Conservation (phyloP, 1,284 basidiomycete species). For the Puccinia polysora region DNA sequence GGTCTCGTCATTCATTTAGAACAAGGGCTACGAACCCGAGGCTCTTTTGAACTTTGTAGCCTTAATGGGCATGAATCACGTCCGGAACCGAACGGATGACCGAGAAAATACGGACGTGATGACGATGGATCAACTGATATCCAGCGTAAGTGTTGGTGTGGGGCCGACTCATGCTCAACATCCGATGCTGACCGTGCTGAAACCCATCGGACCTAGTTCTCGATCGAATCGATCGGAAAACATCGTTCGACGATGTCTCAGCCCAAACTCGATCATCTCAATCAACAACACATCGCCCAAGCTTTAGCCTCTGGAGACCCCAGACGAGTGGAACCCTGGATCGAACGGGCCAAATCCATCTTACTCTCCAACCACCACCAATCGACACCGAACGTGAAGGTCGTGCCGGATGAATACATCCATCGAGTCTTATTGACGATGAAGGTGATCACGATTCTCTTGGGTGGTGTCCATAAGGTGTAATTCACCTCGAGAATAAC, state of each 20-base stretch:
- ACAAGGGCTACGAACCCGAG: conserved; percentile 78
- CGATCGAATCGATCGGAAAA: conserved; percentile 66
- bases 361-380: conserved; percentile 18
- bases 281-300: conserved; percentile 69
- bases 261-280: conserved; percentile 68
- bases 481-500: too few species aligned
- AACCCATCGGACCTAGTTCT: conserved; percentile 58
- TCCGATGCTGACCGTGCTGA: background rate
- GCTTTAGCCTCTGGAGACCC: conserved; percentile 45
- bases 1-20: conserved; percentile 47
- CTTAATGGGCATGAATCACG: conserved; percentile 77
- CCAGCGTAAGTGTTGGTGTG: conserved; percentile 58
- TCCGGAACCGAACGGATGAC: conserved; percentile 1
- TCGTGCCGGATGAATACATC: background rate
- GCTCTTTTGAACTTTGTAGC: conserved; percentile 90
- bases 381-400: conserved; percentile 1
- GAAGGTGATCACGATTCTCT: conserved; percentile 46
- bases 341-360: conserved; percentile 19
- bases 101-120: conserved; percentile 56
- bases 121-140: conserved; percentile 63
- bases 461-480: too few species aligned
- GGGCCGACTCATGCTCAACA: too few species aligned
- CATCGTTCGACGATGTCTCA: conserved; percentile 69
- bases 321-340: conserved; percentile 43
- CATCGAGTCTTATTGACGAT: conserved; percentile 11